Evolutionary conservation across 2,329 filamentous ascomycete genomes (phyloP).

Genomic region (Arthrinium puccinioides): DNA sequence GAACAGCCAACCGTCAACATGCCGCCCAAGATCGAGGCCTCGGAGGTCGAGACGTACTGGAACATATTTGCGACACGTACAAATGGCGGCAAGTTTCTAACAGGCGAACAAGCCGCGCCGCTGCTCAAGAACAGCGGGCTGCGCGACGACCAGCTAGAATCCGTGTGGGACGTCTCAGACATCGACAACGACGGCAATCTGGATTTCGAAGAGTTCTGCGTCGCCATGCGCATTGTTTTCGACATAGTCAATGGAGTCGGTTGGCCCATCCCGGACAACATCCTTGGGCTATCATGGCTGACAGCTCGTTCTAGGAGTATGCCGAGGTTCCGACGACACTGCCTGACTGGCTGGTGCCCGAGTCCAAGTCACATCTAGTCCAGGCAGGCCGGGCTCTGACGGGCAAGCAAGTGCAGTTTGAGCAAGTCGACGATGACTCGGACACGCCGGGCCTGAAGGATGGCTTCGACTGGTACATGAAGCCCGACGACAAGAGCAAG

Average conservation of each 20-base stretch:
- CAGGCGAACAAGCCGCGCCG: slow-evolving; percentile 54
- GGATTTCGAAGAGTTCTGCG: slow-evolving; percentile 99
- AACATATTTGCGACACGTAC: slow-evolving; percentile 56
- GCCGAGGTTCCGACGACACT: slow-evolving; percentile 76
- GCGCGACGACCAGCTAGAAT: slow-evolving; percentile 75
- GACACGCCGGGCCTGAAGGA: slow-evolving; percentile 83
- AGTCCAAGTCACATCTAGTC: slow-evolving; percentile 87
- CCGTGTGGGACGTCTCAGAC: slow-evolving; percentile 94
- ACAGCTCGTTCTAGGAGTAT: slow-evolving; percentile 58
- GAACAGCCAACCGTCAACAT: slow-evolving; percentile 27
- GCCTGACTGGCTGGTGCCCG: slow-evolving; percentile 94
- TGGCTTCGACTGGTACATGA: slow-evolving; percentile 99
- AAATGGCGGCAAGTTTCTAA: slow-evolving; percentile 52
- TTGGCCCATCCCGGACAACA: too few relatives aligned
- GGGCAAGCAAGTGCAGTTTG: slow-evolving; percentile 74
- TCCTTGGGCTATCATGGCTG: too few relatives aligned
- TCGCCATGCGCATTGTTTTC: slow-evolving; percentile 97
- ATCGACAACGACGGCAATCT: slow-evolving; percentile 96
- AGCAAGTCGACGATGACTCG: slow-evolving; percentile 74
- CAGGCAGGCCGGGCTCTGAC: slow-evolving; percentile 75
- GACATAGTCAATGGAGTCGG: slow-evolving; percentile 86
- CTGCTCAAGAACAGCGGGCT: slow-evolving; percentile 58
- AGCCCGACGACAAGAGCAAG: slow-evolving; percentile 78
- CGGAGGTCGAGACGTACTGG: slow-evolving; percentile 60
- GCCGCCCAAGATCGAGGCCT: slow-evolving; percentile 54